phyloP scores from a whole-genome alignment of 441 rosid species.

The Populus hybrid region DNA sequence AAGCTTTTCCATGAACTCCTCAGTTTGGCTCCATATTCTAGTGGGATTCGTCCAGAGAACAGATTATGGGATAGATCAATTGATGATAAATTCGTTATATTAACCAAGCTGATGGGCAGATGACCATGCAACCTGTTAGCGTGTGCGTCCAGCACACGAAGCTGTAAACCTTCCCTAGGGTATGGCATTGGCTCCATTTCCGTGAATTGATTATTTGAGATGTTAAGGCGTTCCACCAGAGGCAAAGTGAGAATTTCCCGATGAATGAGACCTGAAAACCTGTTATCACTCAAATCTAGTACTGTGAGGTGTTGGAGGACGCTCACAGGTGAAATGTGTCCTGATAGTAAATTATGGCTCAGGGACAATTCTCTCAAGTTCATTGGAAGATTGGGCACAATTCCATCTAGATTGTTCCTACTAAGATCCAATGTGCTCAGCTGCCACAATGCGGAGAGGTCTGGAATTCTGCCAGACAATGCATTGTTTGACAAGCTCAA shows the following conservation, averaged over 20 bases:
- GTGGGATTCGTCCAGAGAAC: conserved; percentile 42
- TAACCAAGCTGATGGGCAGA: conserved; percentile 42
- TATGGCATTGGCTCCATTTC: conserved; percentile 20
- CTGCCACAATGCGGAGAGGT: conserved; percentile 47
- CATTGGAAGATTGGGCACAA: conserved; percentile 44
- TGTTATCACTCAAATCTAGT: conserved; percentile 50
- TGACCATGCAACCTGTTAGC: conserved; percentile 46
- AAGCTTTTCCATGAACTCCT: conserved; percentile 49
- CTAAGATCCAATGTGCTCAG: conserved; percentile 45
- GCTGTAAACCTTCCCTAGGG: conserved; percentile 27
- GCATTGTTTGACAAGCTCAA: conserved; percentile 39
- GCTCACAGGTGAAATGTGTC: conserved; percentile 34
- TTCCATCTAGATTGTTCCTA: conserved; percentile 42
- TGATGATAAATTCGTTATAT: conserved; percentile 28
- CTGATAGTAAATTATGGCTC: conserved; percentile 43
- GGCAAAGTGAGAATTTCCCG: conserved; percentile 29
- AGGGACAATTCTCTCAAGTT: conserved; percentile 40
- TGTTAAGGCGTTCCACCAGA: conserved; percentile 18
- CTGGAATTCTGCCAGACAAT: conserved; percentile 48
- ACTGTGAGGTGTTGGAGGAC: conserved; percentile 32
- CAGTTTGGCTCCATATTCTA: conserved; percentile 38
- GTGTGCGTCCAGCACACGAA: conserved; percentile 46
- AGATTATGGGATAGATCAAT: conserved; percentile 45
- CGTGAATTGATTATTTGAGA: conserved; percentile 30
- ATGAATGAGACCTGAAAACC: conserved; percentile 39